Percentiles rank a stretch among this genome's conserved stretches.
Conservation (phyloP, 1,139 yeast species). For the Scheffersomyces quercinus region DNA sequence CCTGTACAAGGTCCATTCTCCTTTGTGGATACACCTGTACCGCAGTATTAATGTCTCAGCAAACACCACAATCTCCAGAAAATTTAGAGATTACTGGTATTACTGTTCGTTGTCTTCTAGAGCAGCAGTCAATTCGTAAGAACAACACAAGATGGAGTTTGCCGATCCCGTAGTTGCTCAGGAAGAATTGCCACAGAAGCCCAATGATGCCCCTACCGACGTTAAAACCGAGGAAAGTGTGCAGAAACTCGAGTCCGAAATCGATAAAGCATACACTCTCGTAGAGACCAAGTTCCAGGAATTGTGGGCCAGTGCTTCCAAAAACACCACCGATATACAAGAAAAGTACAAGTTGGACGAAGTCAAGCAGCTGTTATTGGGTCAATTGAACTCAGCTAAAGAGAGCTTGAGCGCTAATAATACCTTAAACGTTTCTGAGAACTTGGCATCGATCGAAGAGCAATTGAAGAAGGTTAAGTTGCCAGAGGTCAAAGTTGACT, state of each 20-base stretch:
- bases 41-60: too few species aligned
- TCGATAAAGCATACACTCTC: constrained; percentile 51
- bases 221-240: constrained; percentile 45
- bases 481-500: constrained; percentile 17
- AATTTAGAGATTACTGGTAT: too few species aligned
- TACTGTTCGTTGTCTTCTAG: too few species aligned
- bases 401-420: constrained; percentile 19
- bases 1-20: too few species aligned
- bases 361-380: constrained; percentile 35
- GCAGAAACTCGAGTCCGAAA: constrained; percentile 50
- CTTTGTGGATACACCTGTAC: too few species aligned
- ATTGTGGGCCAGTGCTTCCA: constrained; percentile 38
- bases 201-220: neutral
- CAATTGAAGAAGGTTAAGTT: constrained; percentile 27
- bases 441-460: constrained; percentile 28
- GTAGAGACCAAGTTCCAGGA: constrained; percentile 44
- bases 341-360: constrained; percentile 44
- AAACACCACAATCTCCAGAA: too few species aligned
- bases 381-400: constrained; percentile 34
- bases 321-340: constrained; percentile 32
- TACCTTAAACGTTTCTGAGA: constrained; percentile 6
- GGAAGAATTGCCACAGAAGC: constrained; percentile 11
- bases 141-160: constrained; percentile 27
- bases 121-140: too few species aligned
- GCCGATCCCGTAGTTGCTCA: constrained; percentile 28